Evolutionary conservation across 2,329 filamentous ascomycete species (phyloP).

Genomic region (Sarocladium oryzae): DNA sequence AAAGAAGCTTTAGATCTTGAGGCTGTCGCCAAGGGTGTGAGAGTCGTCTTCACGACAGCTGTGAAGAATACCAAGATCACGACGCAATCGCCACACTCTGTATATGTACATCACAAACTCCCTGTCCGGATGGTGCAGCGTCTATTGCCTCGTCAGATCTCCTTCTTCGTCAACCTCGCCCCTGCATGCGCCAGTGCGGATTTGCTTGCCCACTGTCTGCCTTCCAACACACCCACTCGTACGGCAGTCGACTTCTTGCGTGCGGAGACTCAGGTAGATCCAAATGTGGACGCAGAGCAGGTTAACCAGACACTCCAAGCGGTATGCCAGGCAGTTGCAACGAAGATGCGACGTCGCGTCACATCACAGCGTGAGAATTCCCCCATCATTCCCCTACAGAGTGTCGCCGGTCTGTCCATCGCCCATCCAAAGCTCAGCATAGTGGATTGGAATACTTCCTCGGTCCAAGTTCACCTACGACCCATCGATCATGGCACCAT

Average conservation of each 20-base stretch:
- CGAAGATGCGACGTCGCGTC: neutral
- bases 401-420: slow-evolving; percentile 15
- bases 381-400: slow-evolving; percentile 11
- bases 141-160: neutral
- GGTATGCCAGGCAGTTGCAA: neutral
- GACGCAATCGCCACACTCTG: neutral
- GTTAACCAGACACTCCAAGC: neutral
- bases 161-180: neutral
- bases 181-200: neutral
- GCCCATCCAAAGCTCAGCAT: slow-evolving; percentile 22
- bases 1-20: neutral
- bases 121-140: neutral
- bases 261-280: neutral
- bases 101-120: neutral
- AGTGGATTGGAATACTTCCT: neutral
- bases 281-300: neutral
- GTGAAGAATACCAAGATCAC: neutral
- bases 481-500: neutral
- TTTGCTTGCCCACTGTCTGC: neutral
- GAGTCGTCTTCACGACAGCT: neutral
- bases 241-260: neutral
- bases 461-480: neutral
- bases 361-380: slow-evolving; percentile 17
- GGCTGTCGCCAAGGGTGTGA: neutral
- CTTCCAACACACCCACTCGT: neutral